These are phyloP conservation scores for Thelonectria olida DNA, from an alignment of 2,329 filamentous ascomycete species.

Conservation along the genomic window DNA sequence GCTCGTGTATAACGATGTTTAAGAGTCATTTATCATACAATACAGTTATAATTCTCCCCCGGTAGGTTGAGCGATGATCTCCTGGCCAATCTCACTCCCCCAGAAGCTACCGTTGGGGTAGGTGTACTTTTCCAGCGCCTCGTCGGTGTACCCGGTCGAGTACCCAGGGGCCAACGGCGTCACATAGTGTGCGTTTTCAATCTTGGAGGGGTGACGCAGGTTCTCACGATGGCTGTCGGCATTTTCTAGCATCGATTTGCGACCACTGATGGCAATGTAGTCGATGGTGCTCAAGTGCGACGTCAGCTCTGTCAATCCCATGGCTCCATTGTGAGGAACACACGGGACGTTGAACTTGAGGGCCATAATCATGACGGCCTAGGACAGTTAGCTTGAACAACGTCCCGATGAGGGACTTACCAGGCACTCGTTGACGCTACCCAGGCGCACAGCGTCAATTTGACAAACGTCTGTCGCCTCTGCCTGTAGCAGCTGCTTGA, in stretches of 20 bases:
- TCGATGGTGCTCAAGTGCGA: slow-evolving; percentile 93
- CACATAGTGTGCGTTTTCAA: slow-evolving; percentile 87
- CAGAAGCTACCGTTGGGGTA: slow-evolving; percentile 64
- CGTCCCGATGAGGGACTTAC: too few relatives aligned
- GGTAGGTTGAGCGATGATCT: slow-evolving; percentile 44
- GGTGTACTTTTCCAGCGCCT: slow-evolving; percentile 88
- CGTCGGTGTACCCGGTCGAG: slow-evolving; percentile 75
- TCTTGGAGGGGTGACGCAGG: slow-evolving; percentile 81
- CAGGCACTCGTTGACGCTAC: slow-evolving; percentile 90
- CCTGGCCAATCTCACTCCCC: slow-evolving; percentile 40
- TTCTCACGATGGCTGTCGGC: slow-evolving; percentile 95
- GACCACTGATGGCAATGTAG: slow-evolving; percentile 86
- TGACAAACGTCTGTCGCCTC: slow-evolving; percentile 89
- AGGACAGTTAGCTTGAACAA: too few relatives aligned
- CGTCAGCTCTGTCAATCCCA: slow-evolving; percentile 92
- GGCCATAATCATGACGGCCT: slow-evolving; percentile 90
- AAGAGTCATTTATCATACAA: background rate
- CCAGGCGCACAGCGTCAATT: slow-evolving; percentile 88
- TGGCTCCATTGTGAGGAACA: slow-evolving; percentile 88
- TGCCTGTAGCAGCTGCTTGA: slow-evolving; percentile 87
- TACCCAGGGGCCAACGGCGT: slow-evolving; percentile 80
- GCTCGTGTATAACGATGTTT: slow-evolving; percentile 25
- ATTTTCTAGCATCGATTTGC: slow-evolving; percentile 85
- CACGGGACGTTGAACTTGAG: slow-evolving; percentile 82
- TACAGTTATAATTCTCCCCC: slow-evolving; percentile 39